phyloP scores from a whole-genome alignment of 2,329 filamentous ascomycete species.

The Fusarium nygamai region DNA sequence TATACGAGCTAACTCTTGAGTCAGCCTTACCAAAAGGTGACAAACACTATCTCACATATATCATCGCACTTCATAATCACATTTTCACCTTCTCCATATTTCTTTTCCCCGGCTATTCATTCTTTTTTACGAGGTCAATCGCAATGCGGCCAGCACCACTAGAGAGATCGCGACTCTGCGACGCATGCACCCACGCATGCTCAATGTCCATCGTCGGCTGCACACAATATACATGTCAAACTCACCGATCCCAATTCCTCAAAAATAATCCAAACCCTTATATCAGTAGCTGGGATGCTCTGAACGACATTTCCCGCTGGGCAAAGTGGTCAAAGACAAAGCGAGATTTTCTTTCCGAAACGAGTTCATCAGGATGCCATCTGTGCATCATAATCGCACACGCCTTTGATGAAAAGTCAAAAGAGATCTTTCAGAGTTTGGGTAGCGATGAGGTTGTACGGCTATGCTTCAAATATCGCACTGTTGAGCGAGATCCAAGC shows the following conservation, averaged over 20 bases:
- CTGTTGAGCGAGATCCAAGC: not conserved
- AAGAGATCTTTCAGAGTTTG: not conserved
- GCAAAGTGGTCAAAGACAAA: conserved; percentile 3
- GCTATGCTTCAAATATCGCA: not conserved
- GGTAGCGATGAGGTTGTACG: not conserved
- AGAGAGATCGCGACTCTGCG: not conserved
- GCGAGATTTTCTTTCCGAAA: not conserved
- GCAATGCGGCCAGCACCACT: not conserved
- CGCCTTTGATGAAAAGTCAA: not conserved
- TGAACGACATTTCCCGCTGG: not conserved
- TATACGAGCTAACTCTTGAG: not conserved
- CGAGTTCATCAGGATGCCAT: not conserved
- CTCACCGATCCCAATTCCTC: not conserved
- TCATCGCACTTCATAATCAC: accelerated
- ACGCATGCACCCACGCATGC: not conserved
- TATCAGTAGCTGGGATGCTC: accelerated
- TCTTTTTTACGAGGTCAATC: accelerated
- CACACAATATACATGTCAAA: not conserved
- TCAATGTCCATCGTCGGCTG: not conserved
- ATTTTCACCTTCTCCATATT: not conserved
- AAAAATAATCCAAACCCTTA: accelerated
- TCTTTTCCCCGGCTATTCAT: accelerated
- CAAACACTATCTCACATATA: not conserved
- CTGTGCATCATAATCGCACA: not conserved
- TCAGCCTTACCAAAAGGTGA: not conserved